phyloP scores from a whole-genome alignment of 2,329 filamentous ascomycete species.

The Dactylellina leptospora region DNA sequence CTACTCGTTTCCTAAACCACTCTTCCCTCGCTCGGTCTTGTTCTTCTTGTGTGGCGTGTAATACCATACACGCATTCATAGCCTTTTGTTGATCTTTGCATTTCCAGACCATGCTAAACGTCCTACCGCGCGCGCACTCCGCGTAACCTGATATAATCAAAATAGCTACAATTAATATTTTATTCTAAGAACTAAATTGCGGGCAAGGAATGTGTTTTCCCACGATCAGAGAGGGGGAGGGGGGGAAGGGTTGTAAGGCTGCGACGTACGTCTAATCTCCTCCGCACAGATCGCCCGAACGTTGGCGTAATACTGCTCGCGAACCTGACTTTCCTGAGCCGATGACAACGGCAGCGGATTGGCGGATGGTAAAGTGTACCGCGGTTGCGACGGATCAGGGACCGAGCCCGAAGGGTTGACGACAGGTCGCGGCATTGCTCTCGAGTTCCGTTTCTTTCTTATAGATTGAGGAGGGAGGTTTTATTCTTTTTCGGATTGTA shows the following conservation, averaged over 20 bases:
- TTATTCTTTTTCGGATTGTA: no score
- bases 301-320: constrained; percentile 80
- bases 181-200: no score
- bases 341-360: constrained; percentile 86
- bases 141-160: constrained; percentile 97
- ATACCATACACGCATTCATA: constrained; percentile 95
- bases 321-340: constrained; percentile 81
- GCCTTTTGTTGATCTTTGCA: constrained; percentile 80
- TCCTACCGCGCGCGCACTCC: constrained; percentile 84
- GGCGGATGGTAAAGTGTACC: constrained; percentile 65
- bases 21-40: constrained; percentile 89
- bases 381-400: constrained; percentile 37
- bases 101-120: constrained; percentile 84
- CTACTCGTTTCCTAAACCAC: constrained; percentile 83
- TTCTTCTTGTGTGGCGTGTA: constrained; percentile 82
- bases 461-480: no score
- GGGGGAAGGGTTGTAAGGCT: no score
- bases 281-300: constrained; percentile 78
- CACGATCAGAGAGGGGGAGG: no score
- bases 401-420: constrained; percentile 42
- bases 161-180: no score
- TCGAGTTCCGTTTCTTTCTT: neutral
- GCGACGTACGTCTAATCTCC: constrained; percentile 76
- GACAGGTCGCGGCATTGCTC: constrained; percentile 34
- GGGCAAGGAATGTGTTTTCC: no score